A percentile compares a stretch with the other conserved stretches of the same genome.
Evolutionary conservation across 148 eudicot species (phyloP).

Genomic region (Euryodendron excelsum): DNA sequence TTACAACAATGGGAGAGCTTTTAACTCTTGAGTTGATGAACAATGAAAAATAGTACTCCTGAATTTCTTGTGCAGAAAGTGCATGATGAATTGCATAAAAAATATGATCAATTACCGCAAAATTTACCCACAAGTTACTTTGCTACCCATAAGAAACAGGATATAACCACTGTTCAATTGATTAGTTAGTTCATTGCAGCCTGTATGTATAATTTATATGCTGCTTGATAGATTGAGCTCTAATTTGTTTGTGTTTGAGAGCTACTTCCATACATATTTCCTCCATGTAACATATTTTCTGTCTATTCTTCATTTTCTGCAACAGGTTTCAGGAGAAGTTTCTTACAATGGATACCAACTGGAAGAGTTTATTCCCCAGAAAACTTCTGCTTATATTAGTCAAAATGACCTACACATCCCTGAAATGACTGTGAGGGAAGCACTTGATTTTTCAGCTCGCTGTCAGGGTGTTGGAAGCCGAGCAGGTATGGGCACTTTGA

Average conservation of each 20-base stretch:
- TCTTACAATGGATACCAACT: constrained; percentile 69
- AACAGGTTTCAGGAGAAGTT: constrained; percentile 59
- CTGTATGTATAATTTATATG: neutral
- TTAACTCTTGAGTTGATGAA: neutral
- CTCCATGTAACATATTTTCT: neutral
- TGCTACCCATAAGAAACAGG: neutral
- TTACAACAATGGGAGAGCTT: neutral
- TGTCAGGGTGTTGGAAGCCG: constrained; percentile 82
- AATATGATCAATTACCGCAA: neutral
- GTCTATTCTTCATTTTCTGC: neutral
- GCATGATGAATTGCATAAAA: neutral
- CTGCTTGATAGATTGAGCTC: neutral
- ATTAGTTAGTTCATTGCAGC: neutral
- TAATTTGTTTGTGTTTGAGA: neutral
- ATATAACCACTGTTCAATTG: neutral
- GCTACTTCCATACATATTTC: neutral
- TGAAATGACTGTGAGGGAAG: constrained; percentile 77
- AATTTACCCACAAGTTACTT: neutral
- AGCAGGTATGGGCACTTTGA: constrained; percentile 41
- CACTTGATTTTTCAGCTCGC: constrained; percentile 69
- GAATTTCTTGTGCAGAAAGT: neutral
- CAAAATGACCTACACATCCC: constrained; percentile 73
- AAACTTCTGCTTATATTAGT: constrained; percentile 68
- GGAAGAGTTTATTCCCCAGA: constrained; percentile 63
- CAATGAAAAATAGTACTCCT: neutral